Evolutionary conservation across 2,329 filamentous ascomycete genomes (phyloP), one percentile per base, ranked within the genome.

Genomic region (Venturiaceae sp.): DNA sequence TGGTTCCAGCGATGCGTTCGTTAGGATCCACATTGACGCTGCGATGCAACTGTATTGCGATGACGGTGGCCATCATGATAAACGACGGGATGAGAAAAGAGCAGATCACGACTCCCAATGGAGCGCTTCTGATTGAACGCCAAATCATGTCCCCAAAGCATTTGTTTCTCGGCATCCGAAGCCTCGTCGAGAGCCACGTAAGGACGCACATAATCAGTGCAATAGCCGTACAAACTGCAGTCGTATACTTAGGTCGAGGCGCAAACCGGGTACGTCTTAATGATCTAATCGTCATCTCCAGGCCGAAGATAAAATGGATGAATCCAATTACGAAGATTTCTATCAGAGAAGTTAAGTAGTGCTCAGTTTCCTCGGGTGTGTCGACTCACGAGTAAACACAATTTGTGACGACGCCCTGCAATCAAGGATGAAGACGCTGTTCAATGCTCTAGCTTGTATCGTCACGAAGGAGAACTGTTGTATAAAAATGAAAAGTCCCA

Each of bases 111-210:
- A 88, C 80, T 59, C 78, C 80, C 5, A 80, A 77, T 14, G 77
- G 67, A n/a, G 82, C 78, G 71, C 83, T 88, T 63, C 75, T 77
- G 58, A 80, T 76, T 44, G 87, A 74, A 61, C 86, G 86, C 82
- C 83, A 88, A 63, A 87, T 82, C 7, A 89, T 74, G 5, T 83
- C 84, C 26, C 83, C 83, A 64, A 87, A 84, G 71, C 86, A 89
- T 56, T 79, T 77, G 62, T 84, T 79, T 5, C 77, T 76, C 46
- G 84, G 78, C 4, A 74, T 76, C 61, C 79, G 72, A 54, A 82
- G 74, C 58, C 80, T 73, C 16, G 83, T 82, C 28, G 85, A 78
- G 37, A 84, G 71, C 70, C 84, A 85, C 21, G 80, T 83, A 37
- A 72, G 69, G 34, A 87, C 66, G 21, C 81, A 66, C 59, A 83